Conservation (phyloP, 129 eudicot genomes). For the Escallonia herrerae region DNA sequence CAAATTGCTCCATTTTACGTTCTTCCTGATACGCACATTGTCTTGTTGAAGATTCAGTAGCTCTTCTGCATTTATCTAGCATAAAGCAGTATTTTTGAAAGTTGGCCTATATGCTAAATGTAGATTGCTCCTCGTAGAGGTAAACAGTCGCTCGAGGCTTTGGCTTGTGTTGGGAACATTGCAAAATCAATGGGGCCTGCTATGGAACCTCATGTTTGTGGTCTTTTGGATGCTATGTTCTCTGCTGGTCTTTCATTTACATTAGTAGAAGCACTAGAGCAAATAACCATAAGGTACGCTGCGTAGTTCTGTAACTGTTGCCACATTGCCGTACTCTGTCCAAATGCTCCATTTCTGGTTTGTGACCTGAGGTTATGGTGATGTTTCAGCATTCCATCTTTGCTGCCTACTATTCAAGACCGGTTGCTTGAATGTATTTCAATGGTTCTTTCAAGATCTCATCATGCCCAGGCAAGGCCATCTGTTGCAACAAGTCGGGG, state of each 20-base stretch:
- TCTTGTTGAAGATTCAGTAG: constrained; percentile 7
- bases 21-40: not conserved
- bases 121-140: constrained; percentile 99
- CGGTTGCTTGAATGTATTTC: constrained; percentile 82
- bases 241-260: constrained; percentile 77
- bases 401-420: constrained; percentile 81
- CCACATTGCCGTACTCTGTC: constrained; percentile 7
- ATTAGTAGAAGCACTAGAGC: constrained; percentile 82
- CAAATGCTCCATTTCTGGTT: not conserved
- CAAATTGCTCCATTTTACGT: not conserved
- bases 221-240: constrained; percentile 87
- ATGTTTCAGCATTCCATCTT: constrained; percentile 71
- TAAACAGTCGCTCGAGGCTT: constrained; percentile 86
- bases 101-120: constrained; percentile 9
- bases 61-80: not conserved
- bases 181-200: constrained; percentile 93
- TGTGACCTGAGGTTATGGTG: constrained; percentile 11
- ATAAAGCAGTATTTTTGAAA: not conserved
- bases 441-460: constrained; percentile 63
- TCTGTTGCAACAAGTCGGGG: constrained; percentile 43
- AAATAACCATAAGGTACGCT: constrained; percentile 62
- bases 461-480: constrained; percentile 47
- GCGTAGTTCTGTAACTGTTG: not conserved
- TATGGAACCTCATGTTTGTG: constrained; percentile 75
- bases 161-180: constrained; percentile 92